These are phyloP conservation scores for Fusarium tricinctum DNA, from an alignment of 2,329 filamentous ascomycete species.

Conservation along the genomic window DNA sequence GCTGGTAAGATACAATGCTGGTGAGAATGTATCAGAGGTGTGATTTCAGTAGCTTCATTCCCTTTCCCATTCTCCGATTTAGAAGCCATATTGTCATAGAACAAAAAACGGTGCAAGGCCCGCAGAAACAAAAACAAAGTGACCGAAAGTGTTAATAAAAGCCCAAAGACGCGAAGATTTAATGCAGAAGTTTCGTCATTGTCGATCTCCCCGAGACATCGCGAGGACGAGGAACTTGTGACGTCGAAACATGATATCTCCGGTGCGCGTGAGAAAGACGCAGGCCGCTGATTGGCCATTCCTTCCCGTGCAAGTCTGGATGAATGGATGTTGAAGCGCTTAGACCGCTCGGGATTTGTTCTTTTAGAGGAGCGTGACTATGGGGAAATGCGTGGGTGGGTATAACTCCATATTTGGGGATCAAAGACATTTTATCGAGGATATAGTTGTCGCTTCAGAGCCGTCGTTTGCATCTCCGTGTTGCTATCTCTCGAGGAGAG, in stretches of 20 bases:
- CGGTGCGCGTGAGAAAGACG: neutral
- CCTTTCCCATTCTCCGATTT: neutral
- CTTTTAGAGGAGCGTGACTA: neutral
- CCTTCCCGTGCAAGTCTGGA: neutral
- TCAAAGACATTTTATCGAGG: no score
- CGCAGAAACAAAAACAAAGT: neutral
- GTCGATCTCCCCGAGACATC: neutral
- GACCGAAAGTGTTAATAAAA: neutral
- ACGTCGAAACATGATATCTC: constrained; percentile 2
- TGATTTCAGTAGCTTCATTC: neutral
- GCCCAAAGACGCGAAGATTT: neutral
- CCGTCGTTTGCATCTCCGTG: no score
- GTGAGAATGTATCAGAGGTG: no score
- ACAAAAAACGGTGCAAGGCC: neutral
- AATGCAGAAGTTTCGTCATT: neutral
- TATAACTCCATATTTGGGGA: no score
- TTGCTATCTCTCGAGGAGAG: neutral
- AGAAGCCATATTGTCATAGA: neutral
- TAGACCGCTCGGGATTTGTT: neutral
- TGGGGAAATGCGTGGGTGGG: no score
- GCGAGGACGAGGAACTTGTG: neutral
- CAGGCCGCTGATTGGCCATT: neutral
- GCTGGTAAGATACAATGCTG: rapidly evolving
- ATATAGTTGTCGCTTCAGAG: no score
- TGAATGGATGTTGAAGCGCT: neutral